A percentile compares a stretch with the other conserved stretches of the same genome.
Conservation (phyloP, 306 rosid genomes). For the Styphnolobium japonicum region DNA sequence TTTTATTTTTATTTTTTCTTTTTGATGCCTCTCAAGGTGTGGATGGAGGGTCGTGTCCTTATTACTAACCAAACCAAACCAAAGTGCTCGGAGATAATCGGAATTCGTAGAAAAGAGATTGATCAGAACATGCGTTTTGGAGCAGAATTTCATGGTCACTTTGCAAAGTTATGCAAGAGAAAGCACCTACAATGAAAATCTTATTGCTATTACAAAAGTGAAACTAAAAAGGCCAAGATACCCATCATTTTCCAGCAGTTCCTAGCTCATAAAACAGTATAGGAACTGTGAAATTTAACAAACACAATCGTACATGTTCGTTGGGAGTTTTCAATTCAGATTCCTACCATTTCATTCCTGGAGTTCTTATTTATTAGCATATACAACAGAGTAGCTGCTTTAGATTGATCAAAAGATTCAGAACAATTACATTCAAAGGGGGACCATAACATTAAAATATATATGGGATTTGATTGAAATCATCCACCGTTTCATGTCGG, state of each 20-base stretch:
- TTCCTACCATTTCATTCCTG: background rate
- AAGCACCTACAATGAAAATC: conserved; percentile 9
- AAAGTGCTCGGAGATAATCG: conserved; percentile 1
- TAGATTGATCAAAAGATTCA: conserved; percentile 2
- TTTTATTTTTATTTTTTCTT: background rate
- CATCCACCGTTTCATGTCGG: conserved; percentile 46
- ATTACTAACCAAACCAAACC: conserved; percentile 19
- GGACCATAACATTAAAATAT: conserved; percentile 31
- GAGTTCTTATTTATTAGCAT: conserved; percentile 24
- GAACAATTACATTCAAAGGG: background rate
- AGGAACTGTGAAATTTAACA: conserved; percentile 25
- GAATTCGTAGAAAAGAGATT: background rate
- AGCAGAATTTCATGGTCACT: background rate
- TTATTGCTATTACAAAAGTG: conserved; percentile 9
- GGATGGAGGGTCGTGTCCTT: conserved; percentile 3
- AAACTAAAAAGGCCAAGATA: conserved; percentile 11
- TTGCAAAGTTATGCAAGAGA: background rate
- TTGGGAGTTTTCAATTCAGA: background rate
- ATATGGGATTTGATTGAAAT: conserved; percentile 62
- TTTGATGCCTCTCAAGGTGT: background rate
- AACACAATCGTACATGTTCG: conserved; percentile 8
- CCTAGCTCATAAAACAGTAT: background rate
- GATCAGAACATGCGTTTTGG: background rate
- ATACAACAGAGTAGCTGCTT: conserved; percentile 9
- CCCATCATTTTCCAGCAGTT: conserved; percentile 30